phyloP scores from a whole-genome alignment of 352 stramenopile species.

The Pythium chondricola region DNA sequence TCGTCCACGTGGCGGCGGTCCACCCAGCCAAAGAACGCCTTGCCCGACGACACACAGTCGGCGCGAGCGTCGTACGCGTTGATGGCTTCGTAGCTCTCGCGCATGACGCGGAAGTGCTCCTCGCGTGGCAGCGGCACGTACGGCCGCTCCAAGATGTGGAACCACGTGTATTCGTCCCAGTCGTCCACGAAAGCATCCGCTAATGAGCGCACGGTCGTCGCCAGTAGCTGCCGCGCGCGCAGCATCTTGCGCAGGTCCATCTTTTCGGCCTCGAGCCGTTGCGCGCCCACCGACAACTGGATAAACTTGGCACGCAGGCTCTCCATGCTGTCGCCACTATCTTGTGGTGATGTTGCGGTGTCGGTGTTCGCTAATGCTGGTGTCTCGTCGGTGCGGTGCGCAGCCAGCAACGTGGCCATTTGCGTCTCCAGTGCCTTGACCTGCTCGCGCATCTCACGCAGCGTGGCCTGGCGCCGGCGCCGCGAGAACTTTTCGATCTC shows the following conservation, averaged over 20 bases:
- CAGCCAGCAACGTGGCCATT: slow-evolving; percentile 9
- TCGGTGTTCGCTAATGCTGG: slow-evolving; percentile 17
- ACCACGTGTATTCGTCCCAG: slow-evolving; percentile 14
- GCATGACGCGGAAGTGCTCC: slow-evolving; percentile 43
- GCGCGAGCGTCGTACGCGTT: slow-evolving; percentile 30
- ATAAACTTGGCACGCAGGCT: slow-evolving; percentile 7
- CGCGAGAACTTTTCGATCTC: slow-evolving; percentile 59
- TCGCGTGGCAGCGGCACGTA: slow-evolving; percentile 21
- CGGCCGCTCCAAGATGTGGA: slow-evolving; percentile 19
- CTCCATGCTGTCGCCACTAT: neutral
- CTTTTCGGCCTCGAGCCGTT: slow-evolving; percentile 25
- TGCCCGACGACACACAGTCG: slow-evolving; percentile 38
- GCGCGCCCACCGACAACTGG: slow-evolving; percentile 8
- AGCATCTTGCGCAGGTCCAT: slow-evolving; percentile 44
- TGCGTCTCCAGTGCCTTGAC: slow-evolving; percentile 32
- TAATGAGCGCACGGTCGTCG: slow-evolving; percentile 30
- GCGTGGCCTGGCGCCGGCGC: slow-evolving; percentile 16
- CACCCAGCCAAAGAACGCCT: slow-evolving; percentile 46
- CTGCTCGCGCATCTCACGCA: slow-evolving; percentile 38
- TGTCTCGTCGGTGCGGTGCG: neutral
- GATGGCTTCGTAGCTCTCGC: slow-evolving; percentile 48
- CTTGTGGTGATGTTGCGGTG: slow-evolving; percentile 7
- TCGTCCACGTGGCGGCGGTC: slow-evolving; percentile 36
- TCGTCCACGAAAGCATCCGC: slow-evolving; percentile 27
- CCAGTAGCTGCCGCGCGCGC: slow-evolving; percentile 43